Evolutionary conservation across 768 basidiomycete genomes (phyloP).

Genomic region (Tulasnella sp.): DNA sequence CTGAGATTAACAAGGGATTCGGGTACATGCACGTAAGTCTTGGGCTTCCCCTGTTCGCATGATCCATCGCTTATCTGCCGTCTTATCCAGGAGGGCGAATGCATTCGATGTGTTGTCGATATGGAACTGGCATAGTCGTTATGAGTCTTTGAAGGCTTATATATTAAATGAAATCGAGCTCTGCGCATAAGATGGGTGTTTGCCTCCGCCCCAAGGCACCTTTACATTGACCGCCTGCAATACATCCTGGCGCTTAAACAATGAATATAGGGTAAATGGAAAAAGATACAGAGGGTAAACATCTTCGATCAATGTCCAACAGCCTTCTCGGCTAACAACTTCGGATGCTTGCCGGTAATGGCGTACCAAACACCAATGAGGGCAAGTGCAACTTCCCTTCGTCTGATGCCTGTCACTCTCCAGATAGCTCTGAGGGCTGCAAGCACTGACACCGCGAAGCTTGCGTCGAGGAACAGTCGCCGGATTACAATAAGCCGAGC

Average conservation of each 20-base stretch:
- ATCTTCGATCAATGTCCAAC: slow-evolving; percentile 34
- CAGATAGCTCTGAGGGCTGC: slow-evolving; percentile 55
- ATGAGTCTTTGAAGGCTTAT: background rate
- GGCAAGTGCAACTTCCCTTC: slow-evolving; percentile 63
- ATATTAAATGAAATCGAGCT: background rate
- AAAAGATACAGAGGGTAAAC: background rate
- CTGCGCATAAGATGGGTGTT: background rate
- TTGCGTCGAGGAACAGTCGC: slow-evolving; percentile 71
- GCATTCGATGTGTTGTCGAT: slow-evolving; percentile 93
- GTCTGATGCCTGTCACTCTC: slow-evolving; percentile 63
- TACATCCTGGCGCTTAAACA: background rate
- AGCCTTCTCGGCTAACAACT: slow-evolving; percentile 49
- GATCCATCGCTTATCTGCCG: background rate
- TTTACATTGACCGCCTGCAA: background rate
- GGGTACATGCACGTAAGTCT: slow-evolving; percentile 90
- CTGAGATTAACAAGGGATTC: slow-evolving; percentile 82
- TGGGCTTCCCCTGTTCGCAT: slow-evolving; percentile 6
- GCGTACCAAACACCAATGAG: slow-evolving; percentile 67
- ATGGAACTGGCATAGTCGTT: slow-evolving; percentile 48
- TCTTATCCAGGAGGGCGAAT: slow-evolving; percentile 62
- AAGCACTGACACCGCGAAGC: slow-evolving; percentile 66
- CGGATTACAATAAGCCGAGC: slow-evolving; percentile 51
- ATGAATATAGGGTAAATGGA: background rate
- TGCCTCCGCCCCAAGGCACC: background rate
- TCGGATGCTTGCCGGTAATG: slow-evolving; percentile 52